A percentile compares a stretch with the other conserved stretches of the same genome.
These are phyloP conservation scores for Amanita jacksonii DNA, from an alignment of 768 basidiomycete species.

Conservation along the genomic window DNA sequence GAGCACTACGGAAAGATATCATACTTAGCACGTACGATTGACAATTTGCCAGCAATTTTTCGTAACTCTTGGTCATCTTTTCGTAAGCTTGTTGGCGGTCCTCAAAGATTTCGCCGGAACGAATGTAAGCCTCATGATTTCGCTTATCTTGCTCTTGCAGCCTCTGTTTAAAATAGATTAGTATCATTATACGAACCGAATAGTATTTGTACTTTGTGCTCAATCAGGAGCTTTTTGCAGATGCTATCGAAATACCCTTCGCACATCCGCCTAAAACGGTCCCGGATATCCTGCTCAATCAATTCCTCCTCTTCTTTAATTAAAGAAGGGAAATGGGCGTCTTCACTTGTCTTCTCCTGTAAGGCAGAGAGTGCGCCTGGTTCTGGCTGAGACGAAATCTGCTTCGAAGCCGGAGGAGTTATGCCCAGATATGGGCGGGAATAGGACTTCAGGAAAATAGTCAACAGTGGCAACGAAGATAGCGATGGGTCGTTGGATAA, in stretches of 20 bases:
- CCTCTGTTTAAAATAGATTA: slow-evolving; percentile 37
- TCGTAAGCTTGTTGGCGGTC: slow-evolving; percentile 98
- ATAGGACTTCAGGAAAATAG: slow-evolving; percentile 92
- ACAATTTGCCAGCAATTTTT: slow-evolving; percentile 81
- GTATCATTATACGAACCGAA: neutral
- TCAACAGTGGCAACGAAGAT: slow-evolving; percentile 81
- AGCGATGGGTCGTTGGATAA: slow-evolving; percentile 80
- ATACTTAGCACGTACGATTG: slow-evolving; percentile 52
- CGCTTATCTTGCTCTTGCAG: slow-evolving; percentile 94
- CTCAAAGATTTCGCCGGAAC: slow-evolving; percentile 98
- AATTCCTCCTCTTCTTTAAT: slow-evolving; percentile 57
- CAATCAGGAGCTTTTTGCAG: slow-evolving; percentile 82
- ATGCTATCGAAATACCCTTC: slow-evolving; percentile 90
- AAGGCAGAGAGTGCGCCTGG: slow-evolving; percentile 43
- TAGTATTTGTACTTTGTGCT: slow-evolving; percentile 64
- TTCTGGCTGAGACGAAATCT: slow-evolving; percentile 45
- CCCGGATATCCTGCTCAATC: slow-evolving; percentile 77
- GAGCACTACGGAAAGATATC: no score
- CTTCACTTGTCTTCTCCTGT: slow-evolving; percentile 19
- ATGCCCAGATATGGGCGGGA: slow-evolving; percentile 84
- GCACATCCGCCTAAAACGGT: slow-evolving; percentile 87
- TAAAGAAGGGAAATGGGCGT: slow-evolving; percentile 29
- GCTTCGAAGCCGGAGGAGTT: slow-evolving; percentile 44
- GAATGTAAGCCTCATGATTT: slow-evolving; percentile 98
- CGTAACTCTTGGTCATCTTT: slow-evolving; percentile 95